Percentiles rank a stretch among this genome's conserved stretches.
Conservation (phyloP, 352 stramenopile genomes). For the Phytophthora pinifolia region DNA sequence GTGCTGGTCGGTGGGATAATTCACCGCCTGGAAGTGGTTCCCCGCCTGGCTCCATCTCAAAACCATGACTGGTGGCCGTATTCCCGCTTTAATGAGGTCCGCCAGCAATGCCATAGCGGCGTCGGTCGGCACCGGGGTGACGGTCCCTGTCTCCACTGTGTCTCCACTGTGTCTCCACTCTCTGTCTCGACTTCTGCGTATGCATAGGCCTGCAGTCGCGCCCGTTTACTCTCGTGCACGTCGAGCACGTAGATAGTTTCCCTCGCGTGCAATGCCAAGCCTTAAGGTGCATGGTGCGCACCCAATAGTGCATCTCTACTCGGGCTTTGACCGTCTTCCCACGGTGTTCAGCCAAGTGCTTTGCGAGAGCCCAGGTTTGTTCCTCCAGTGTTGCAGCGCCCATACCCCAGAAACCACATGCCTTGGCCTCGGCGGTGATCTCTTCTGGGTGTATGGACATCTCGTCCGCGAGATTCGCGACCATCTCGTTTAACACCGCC, state of each 20-base stretch:
- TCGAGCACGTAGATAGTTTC: neutral
- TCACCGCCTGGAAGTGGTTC: too few relatives aligned
- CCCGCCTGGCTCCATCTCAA: too few relatives aligned
- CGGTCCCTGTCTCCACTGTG: neutral
- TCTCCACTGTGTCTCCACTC: neutral
- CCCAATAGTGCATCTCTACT: neutral
- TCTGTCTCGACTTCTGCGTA: neutral
- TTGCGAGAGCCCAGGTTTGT: neutral
- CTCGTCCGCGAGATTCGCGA: too few relatives aligned
- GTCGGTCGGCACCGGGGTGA: neutral
- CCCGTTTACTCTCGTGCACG: neutral
- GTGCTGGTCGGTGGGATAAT: too few relatives aligned
- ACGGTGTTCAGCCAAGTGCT: neutral
- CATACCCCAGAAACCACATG: too few relatives aligned
- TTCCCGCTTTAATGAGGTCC: neutral
- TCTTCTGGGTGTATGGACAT: too few relatives aligned
- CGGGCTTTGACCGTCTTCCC: neutral
- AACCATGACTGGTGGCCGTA: neutral
- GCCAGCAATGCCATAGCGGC: neutral
- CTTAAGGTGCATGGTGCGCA: neutral
- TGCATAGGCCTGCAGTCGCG: neutral
- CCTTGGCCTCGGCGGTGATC: too few relatives aligned
- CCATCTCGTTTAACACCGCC: too few relatives aligned
- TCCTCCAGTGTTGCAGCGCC: neutral
- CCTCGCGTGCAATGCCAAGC: constrained; percentile 1